phyloP scores from a whole-genome alignment of 257 asterid species.

The Knoxia roxburghii region DNA sequence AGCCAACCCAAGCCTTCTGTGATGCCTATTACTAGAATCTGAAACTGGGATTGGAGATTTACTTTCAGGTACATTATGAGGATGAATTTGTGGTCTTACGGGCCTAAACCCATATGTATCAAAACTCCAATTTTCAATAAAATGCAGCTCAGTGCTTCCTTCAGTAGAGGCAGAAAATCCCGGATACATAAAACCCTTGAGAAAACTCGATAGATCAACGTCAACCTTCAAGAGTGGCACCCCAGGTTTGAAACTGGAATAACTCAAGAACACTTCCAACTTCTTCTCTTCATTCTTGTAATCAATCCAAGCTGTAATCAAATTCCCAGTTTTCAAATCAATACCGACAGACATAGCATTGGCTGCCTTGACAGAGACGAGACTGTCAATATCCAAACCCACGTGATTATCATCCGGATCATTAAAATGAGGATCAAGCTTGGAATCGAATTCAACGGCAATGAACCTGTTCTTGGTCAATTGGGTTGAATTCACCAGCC shows the following conservation, averaged over 20 bases:
- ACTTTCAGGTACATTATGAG: slow-evolving; percentile 69
- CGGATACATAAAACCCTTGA: slow-evolving; percentile 59
- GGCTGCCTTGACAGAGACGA: slow-evolving; percentile 59
- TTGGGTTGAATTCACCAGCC: slow-evolving; percentile 72
- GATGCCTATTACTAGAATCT: slow-evolving; percentile 36
- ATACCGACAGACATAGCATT: slow-evolving; percentile 34
- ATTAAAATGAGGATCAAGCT: slow-evolving; percentile 49
- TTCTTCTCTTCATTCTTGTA: slow-evolving; percentile 48
- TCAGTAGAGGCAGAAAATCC: slow-evolving; percentile 95
- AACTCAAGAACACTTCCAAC: slow-evolving; percentile 67
- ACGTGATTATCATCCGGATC: slow-evolving; percentile 92
- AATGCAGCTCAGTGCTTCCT: slow-evolving; percentile 86
- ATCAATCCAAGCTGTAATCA: slow-evolving; percentile 84
- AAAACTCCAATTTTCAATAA: too few species aligned
- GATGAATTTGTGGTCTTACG: slow-evolving; percentile 37
- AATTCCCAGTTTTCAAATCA: too few species aligned
- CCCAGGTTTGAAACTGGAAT: slow-evolving; percentile 58
- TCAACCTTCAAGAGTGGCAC: too few species aligned
- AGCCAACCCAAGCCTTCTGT: slow-evolving; percentile 50
- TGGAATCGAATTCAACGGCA: slow-evolving; percentile 85
- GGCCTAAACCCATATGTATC: slow-evolving; percentile 50
- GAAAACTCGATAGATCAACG: slow-evolving; percentile 51
- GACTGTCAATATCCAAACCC: slow-evolving; percentile 72
- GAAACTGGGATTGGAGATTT: slow-evolving; percentile 42
- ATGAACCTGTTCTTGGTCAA: slow-evolving; percentile 61